phyloP scores from a whole-genome alignment of 768 basidiomycete genomes.

The Mycena polygramma region DNA sequence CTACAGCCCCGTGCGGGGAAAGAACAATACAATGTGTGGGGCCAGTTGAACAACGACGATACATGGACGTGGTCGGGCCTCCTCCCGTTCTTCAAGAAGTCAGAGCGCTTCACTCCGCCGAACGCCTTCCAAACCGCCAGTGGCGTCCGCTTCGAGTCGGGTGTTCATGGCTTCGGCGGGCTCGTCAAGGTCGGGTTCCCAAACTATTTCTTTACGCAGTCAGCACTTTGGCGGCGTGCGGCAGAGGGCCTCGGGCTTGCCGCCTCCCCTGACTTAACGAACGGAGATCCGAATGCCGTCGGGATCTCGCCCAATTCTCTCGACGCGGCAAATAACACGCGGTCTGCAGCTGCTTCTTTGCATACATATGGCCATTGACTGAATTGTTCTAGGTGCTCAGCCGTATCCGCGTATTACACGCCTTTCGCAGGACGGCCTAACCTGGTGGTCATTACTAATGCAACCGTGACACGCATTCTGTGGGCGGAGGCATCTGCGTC shows the following conservation, averaged over 20 bases:
- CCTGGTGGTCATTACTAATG: slow-evolving; percentile 66
- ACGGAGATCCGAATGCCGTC: slow-evolving; percentile 45
- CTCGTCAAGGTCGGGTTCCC: slow-evolving; percentile 49
- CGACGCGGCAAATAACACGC: slow-evolving; percentile 47
- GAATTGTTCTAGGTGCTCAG: slow-evolving; percentile 40
- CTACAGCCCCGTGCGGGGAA: slow-evolving; percentile 49
- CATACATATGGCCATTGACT: no score
- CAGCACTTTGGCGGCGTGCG: slow-evolving; percentile 44
- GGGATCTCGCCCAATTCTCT: slow-evolving; percentile 47
- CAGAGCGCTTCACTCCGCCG: slow-evolving; percentile 70
- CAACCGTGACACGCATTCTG: slow-evolving; percentile 67
- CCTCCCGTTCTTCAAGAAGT: slow-evolving; percentile 59
- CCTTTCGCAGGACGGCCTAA: slow-evolving; percentile 54
- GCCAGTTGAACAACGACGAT: slow-evolving; percentile 43
- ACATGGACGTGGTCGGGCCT: slow-evolving; percentile 56
- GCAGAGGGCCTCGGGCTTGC: slow-evolving; percentile 38
- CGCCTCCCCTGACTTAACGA: slow-evolving; percentile 42
- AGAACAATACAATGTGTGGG: slow-evolving; percentile 51
- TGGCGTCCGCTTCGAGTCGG: slow-evolving; percentile 41
- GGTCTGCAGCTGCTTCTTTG: slow-evolving; percentile 31
- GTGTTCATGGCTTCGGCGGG: slow-evolving; percentile 45
- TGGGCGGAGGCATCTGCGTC: slow-evolving; percentile 43
- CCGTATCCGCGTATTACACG: slow-evolving; percentile 48
- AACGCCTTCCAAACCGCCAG: slow-evolving; percentile 43
- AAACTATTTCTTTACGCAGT: slow-evolving; percentile 48